phyloP scores from a whole-genome alignment of 2,329 filamentous ascomycete species.

The Phoma sp. region DNA sequence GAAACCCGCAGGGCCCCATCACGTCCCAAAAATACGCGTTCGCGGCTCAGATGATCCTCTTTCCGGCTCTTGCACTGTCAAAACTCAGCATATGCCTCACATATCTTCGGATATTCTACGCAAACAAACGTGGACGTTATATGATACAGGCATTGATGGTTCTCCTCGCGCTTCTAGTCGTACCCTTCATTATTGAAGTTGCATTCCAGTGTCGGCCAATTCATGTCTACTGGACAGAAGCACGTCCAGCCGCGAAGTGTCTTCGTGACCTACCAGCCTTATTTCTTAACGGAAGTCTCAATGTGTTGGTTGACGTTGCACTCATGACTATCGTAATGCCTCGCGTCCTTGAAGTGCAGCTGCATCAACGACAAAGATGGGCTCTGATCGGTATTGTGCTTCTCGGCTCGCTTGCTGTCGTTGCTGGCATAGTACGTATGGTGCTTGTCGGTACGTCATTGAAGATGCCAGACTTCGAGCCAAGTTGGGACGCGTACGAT shows the following conservation, averaged over 20 bases:
- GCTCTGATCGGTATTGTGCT: constrained; percentile 26
- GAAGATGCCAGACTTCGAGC: constrained; percentile 22
- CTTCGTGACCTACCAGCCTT: constrained; percentile 19
- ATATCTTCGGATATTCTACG: constrained; percentile 33
- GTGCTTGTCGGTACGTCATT: constrained; percentile 24
- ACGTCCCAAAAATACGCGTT: constrained; percentile 29
- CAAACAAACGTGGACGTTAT: constrained; percentile 21
- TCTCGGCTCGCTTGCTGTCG: constrained; percentile 25
- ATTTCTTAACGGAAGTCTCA: constrained; percentile 22
- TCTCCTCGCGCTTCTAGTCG: constrained; percentile 17
- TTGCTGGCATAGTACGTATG: constrained; percentile 29
- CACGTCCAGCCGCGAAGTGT: constrained; percentile 25
- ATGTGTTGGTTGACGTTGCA: constrained; percentile 23
- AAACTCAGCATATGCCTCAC: constrained; percentile 35
- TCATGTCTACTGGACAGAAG: constrained; percentile 30
- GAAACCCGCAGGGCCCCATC: constrained; percentile 11
- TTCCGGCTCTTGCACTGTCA: constrained; percentile 24
- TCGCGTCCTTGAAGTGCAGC: constrained; percentile 24
- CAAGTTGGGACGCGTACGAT: constrained; percentile 34
- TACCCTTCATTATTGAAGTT: constrained; percentile 22
- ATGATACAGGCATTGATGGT: constrained; percentile 24
- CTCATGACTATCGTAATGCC: constrained; percentile 33
- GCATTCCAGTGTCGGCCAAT: constrained; percentile 30
- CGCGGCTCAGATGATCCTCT: constrained; percentile 23
- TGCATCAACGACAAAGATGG: constrained; percentile 26